These are phyloP conservation scores for Ulota crispa DNA, from an alignment of 225 moss, liverwort and hornwort species.

Conservation along the genomic window DNA sequence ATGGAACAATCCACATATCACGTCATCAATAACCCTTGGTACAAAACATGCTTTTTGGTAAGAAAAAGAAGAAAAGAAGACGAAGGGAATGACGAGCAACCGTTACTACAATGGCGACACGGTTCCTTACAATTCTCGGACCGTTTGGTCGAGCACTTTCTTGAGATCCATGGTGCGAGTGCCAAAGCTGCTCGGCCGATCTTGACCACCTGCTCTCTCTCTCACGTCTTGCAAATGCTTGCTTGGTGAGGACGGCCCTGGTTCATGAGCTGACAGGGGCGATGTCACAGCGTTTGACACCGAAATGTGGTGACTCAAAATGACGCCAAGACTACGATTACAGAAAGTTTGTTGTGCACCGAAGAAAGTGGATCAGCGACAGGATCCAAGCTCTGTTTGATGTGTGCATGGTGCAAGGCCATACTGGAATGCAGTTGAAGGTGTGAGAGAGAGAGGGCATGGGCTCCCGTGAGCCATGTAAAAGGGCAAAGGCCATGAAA, in stretches of 20 bases:
- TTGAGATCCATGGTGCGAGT: constrained; percentile 80
- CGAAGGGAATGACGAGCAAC: not conserved
- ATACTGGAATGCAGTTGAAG: not conserved
- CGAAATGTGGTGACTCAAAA: not conserved
- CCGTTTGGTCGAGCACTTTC: constrained; percentile 93
- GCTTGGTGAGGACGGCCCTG: constrained; percentile 20
- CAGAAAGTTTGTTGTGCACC: not conserved
- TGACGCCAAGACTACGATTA: not conserved
- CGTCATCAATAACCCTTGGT: not conserved
- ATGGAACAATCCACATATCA: constrained; percentile 17
- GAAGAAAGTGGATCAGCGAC: not conserved
- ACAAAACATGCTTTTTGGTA: not conserved
- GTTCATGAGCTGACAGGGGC: constrained; percentile 26
- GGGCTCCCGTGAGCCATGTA: not conserved
- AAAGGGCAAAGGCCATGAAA: not conserved
- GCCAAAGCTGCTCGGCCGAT: constrained; percentile 19
- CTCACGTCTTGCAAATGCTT: constrained; percentile 22
- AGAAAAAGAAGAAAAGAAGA: not conserved
- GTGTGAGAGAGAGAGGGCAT: not conserved
- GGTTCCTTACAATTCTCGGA: constrained; percentile 82
- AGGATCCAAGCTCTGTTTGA: not conserved
- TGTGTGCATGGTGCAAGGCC: not conserved
- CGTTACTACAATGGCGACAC: not conserved
- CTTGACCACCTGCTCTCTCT: constrained; percentile 22
- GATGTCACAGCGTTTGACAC: not conserved